Conservation (phyloP, 1,284 basidiomycete genomes). For the Waitea zeae region DNA sequence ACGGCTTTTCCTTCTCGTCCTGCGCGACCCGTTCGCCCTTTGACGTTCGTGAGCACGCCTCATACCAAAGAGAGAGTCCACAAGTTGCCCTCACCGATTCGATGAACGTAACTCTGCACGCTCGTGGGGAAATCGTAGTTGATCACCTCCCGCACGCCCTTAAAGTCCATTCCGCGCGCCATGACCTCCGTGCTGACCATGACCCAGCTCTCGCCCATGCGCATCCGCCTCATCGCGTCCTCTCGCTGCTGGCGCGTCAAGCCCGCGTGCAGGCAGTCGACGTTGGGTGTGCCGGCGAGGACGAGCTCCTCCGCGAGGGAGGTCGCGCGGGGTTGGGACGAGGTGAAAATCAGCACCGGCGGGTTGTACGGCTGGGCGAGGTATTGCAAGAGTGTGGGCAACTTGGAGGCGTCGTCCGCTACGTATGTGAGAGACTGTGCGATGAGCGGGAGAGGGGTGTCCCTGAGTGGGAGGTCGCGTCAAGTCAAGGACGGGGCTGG, state of each 20-base stretch:
- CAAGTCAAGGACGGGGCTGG: slow-evolving; percentile 2
- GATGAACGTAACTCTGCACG: slow-evolving; percentile 89
- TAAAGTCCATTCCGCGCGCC: slow-evolving; percentile 96
- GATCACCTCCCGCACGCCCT: slow-evolving; percentile 86
- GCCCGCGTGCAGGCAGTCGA: slow-evolving; percentile 86
- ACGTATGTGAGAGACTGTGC: slow-evolving; percentile 82
- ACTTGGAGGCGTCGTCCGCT: slow-evolving; percentile 83
- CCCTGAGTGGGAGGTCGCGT: slow-evolving; percentile 28
- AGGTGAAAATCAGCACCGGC: slow-evolving; percentile 87
- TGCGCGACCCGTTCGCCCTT: slow-evolving; percentile 83
- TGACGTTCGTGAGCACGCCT: not conserved
- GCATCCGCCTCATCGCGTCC: slow-evolving; percentile 72
- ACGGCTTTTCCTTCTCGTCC: slow-evolving; percentile 83
- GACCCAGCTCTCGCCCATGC: slow-evolving; percentile 78
- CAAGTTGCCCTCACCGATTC: slow-evolving; percentile 48
- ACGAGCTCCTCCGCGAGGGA: slow-evolving; percentile 81
- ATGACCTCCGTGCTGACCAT: slow-evolving; percentile 90
- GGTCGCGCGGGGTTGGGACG: slow-evolving; percentile 80
- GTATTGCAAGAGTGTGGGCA: slow-evolving; percentile 70
- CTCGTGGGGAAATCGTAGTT: slow-evolving; percentile 95
- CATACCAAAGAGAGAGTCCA: not conserved
- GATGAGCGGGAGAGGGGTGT: slow-evolving; percentile 74
- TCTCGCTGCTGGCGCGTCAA: slow-evolving; percentile 79
- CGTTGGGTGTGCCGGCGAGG: slow-evolving; percentile 70
- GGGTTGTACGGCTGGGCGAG: slow-evolving; percentile 79